A percentile compares a stretch with the other conserved stretches of the same genome.
These are phyloP conservation scores for Arthroderma uncinatum DNA, from an alignment of 2,329 filamentous ascomycete species.

Conservation along the genomic window DNA sequence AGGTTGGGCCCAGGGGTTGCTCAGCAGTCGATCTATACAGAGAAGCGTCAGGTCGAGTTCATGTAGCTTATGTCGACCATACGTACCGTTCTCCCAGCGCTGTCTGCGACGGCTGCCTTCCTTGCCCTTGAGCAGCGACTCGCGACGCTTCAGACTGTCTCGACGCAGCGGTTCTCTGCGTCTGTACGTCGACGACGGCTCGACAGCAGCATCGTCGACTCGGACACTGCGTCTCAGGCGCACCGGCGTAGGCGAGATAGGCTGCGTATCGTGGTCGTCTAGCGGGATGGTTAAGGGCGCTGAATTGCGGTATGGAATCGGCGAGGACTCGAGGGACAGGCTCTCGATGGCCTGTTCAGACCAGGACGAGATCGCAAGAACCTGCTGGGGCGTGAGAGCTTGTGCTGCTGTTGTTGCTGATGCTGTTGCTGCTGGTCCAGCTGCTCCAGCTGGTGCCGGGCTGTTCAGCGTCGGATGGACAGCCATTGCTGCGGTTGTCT, in stretches of 20 bases:
- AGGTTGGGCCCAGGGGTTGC: conserved; percentile 75
- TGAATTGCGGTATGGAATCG: conserved; percentile 24
- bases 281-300: conserved; percentile 63
- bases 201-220: conserved; percentile 15
- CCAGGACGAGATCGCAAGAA: conserved; percentile 57
- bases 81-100: conserved; percentile 82
- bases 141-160: conserved; percentile 52
- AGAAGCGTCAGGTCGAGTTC: background rate
- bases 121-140: conserved; percentile 74
- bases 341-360: conserved; percentile 39
- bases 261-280: conserved; percentile 42
- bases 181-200: conserved; percentile 30
- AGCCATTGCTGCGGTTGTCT: conserved; percentile 26
- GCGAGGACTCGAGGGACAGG: conserved; percentile 16
- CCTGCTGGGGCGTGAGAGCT: conserved; percentile 28
- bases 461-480: conserved; percentile 31
- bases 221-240: conserved; percentile 19
- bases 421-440: background rate
- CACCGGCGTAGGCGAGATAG: background rate
- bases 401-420: conserved; percentile 13
- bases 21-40: conserved; percentile 62
- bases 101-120: conserved; percentile 78
- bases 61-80: background rate
- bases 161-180: conserved; percentile 19
- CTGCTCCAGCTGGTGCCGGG: conserved; percentile 14